Evolutionary conservation across 768 basidiomycete genomes (phyloP), one percentile per base, ranked within the genome.

Genomic region (Dictyophora rubrovolvata): DNA sequence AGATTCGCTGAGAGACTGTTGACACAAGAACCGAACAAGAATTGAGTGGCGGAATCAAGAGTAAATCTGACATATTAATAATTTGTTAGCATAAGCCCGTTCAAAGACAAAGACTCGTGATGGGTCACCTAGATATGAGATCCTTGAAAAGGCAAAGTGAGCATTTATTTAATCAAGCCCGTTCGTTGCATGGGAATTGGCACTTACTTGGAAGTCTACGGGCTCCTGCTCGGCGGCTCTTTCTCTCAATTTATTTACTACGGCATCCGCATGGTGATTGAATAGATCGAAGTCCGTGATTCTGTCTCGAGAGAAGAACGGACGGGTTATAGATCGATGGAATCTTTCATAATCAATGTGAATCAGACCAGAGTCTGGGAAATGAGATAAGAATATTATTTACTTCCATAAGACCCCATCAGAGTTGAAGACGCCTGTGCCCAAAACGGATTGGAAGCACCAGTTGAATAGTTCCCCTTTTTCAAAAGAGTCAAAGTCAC

Each of bases 341-440:
- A 68, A 63, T 28, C 84, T 82, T 54, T 0, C 5, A 36, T 35
- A 42, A 21, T 10, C 20, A 47, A 37, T 10, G 21, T 5, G 22
- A 11, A 23, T n/a, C 11, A 16, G 48, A 18, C 22, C 11, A 42
- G 48, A 49, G 28, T 28, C 28, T 28, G 28, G 28, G 28, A 28
- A 28, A 28, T 28, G 28, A 11, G 21, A 28, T 36, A 36, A 16
- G 34, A 14, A 48, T 18, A 6, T 5, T 11, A 37, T 53, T 28
- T 20, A 61, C 60, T 56, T 61, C 60, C 60, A 61, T 46, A 56
- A 52, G 3, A 56, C 60, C 10, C 79, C 78, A 64, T 80, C 78
- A 1, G 78, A 74, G 61, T 80, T 82, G 68, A 84, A 83, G 6
- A 83, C 75, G 6, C 83, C 82, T 0, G 71, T 75, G 16, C 81